Base-by-base conservation (phyloP, 768 basidiomycete species). In the Nidularia sp. region DNA sequence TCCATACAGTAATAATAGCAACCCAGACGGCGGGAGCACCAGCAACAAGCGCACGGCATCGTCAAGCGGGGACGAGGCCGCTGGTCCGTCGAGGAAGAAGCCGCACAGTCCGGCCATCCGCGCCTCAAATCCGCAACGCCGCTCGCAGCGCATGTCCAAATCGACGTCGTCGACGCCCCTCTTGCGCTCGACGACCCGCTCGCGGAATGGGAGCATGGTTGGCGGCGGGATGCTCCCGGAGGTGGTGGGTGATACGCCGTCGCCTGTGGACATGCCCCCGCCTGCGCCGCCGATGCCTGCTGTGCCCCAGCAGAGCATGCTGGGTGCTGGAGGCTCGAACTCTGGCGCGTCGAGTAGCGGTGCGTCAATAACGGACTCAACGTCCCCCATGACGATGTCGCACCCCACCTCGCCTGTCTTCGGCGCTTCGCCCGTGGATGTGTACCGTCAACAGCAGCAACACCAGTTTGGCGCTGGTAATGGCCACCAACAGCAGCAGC, bases 221-320 rank as follows among this genome's bases (percentile, higher is more conserved):
- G 36, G 36, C n/a, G n/a, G 8, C 9, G 36, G 34, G 56, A 35
- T 76, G 53, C 29, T 54, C 51, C 47, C 66, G 32, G 73, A 75
- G 44, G 67, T 59, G 2, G 62, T 66, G 8, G 73, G 67, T 6
- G 86, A 89, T 59, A 84, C 88, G 0, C 92, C 93, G 0, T 91
- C 89, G 4, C 93, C 93, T 2, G 91, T 96, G 1, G 93, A 96
- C 53, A 49, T 63, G 50, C 93, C 93, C 0, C 90, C 92, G 6
- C 89, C 88, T 6, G 66, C 77, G 5, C 74, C 76, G 1, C 45
- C 60, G 5, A 18, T 18, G 83, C 85, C 57, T 81, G 86, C 0
- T 88, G 89, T 1, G 88, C 86, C 5, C 90, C 90, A 0, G 88
- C 91, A 1, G 90, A 93, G 53, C 65, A 66, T 88, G 8, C 57